Evolutionary conservation across 352 stramenopile genomes (phyloP).

Genomic region (Peronosclerospora sorghi): DNA sequence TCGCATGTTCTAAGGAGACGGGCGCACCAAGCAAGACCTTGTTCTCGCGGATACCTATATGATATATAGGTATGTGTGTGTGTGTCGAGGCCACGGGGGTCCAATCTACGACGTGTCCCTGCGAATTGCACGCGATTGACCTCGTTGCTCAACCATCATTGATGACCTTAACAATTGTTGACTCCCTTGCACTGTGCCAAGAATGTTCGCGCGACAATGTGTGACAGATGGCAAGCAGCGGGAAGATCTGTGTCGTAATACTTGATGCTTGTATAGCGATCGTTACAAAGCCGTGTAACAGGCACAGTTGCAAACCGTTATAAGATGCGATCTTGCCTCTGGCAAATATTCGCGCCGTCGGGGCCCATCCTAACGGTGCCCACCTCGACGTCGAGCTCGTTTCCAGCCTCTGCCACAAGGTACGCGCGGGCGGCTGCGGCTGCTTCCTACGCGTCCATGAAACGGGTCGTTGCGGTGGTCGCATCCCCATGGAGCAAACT

Average conservation of each 20-base stretch:
- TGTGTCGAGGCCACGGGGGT: constrained; percentile 4
- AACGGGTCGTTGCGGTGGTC: too few species aligned
- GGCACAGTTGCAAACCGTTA: too few species aligned
- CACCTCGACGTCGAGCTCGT: not conserved
- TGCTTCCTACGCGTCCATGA: too few species aligned
- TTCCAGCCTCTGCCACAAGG: constrained; percentile 8
- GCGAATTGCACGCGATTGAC: not conserved
- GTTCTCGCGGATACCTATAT: too few species aligned
- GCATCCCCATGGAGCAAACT: too few species aligned
- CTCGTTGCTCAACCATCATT: not conserved
- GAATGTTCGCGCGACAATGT: constrained; percentile 12
- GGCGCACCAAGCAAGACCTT: not conserved
- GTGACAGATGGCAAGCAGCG: constrained; percentile 2
- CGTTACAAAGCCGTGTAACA: constrained; percentile 2
- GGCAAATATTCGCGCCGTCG: constrained; percentile 12
- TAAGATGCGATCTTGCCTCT: too few species aligned
- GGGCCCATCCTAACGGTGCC: not conserved
- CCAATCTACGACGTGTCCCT: not conserved
- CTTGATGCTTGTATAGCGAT: constrained; percentile 4
- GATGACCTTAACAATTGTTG: not conserved
- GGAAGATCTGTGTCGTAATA: constrained; percentile 4
- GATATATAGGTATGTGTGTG: not conserved
- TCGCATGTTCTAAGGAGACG: constrained; percentile 7
- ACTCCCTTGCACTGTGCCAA: constrained; percentile 1
- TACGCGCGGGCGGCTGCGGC: too few species aligned